Conservation (phyloP, 1,284 basidiomycete genomes). For the Sphagnurus paluster region DNA sequence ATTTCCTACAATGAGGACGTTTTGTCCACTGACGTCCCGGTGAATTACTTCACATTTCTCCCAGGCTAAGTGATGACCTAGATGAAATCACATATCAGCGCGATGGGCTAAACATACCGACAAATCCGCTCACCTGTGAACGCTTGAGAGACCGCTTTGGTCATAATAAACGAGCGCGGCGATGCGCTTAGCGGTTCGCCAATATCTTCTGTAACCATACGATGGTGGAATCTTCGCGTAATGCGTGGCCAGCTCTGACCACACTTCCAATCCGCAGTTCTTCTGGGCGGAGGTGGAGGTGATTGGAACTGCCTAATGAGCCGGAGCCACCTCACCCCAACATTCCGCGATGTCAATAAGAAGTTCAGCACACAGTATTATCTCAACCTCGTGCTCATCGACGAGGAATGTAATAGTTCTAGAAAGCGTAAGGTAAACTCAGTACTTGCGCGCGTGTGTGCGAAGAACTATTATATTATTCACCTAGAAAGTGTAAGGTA, state of each 20-base stretch:
- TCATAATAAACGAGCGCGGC: conserved; percentile 12
- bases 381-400: conserved; percentile 94
- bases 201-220: conserved; percentile 7
- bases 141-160: conserved; percentile 18
- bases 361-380: conserved; percentile 98
- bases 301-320: no score
- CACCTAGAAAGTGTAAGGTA: no score
- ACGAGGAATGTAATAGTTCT: no score
- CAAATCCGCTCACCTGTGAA: conserved; percentile 23
- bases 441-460: no score
- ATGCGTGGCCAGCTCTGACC: conserved; percentile 4
- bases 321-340: conserved; percentile 97
- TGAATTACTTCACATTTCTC: neutral
- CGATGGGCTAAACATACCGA: neutral
- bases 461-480: no score
- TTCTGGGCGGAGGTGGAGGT: no score
- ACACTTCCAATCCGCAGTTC: conserved; percentile 7
- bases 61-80: neutral
- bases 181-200: conserved; percentile 5
- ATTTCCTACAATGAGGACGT: conserved; percentile 27
- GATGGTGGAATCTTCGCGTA: conserved; percentile 3
- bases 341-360: conserved; percentile 99
- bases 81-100: conserved; percentile 13
- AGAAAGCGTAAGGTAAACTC: no score
- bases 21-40: conserved; percentile 33